Conservation (phyloP, 176 grass and related monocot species). For the Hyparrhenia diplandra region DNA sequence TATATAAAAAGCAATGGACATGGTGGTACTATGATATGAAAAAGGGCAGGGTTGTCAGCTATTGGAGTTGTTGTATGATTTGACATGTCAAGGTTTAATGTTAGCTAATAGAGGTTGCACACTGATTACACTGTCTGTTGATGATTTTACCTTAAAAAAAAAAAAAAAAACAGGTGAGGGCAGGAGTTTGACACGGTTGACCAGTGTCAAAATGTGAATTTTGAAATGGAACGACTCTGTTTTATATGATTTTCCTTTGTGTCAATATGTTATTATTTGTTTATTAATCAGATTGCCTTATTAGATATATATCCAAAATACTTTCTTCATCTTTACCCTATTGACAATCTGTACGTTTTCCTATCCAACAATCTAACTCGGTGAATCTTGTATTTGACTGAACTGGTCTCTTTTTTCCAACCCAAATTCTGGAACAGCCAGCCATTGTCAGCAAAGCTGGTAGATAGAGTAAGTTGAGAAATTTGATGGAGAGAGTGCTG, state of each 20-base stretch:
- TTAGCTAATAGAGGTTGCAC: too few species aligned
- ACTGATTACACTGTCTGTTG: too few species aligned
- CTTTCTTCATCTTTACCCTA: not conserved
- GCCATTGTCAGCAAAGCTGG: not conserved
- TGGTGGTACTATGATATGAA: too few species aligned
- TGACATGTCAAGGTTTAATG: too few species aligned
- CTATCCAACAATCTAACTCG: not conserved
- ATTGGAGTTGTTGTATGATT: too few species aligned
- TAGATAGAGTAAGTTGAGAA: too few species aligned
- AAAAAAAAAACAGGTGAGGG: too few species aligned
- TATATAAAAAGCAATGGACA: not conserved
- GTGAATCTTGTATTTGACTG: not conserved
- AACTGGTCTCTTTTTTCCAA: constrained; percentile 1
- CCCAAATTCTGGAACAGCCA: not conserved
- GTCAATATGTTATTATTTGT: not conserved
- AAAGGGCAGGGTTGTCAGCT: too few species aligned
- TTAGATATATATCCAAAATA: not conserved
- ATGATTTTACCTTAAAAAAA: too few species aligned
- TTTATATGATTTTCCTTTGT: not conserved
- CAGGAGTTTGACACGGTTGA: constrained; percentile 5
- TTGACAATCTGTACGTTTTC: not conserved
- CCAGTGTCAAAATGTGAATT: not conserved
- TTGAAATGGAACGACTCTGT: not conserved
- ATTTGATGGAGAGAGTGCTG: not conserved
- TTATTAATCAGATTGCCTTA: not conserved